Base-by-base conservation (phyloP, 495 filamentous ascomycete genomes). In the Opeltia flavorubescens region DNA sequence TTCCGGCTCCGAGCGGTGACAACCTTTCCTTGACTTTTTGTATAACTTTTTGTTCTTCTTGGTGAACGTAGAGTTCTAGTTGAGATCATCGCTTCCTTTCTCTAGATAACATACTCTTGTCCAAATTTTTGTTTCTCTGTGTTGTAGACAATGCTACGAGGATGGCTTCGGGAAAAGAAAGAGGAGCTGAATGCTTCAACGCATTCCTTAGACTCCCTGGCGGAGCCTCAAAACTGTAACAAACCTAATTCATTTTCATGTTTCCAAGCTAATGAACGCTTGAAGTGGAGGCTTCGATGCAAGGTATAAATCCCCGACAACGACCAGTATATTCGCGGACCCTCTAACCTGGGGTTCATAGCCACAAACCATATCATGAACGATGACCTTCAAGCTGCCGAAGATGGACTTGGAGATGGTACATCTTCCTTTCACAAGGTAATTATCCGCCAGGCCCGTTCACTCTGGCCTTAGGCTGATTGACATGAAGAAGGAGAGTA, bases 351-450 rank as follows among this genome's bases (percentile, higher is more conserved):
- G 18, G 24, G 27, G 18, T 6, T 25, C 52, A 47, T 28, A 74
- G 75, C 74, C 36, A 66, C 64, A 31, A 75, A 64, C 49, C 62
- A 81, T 27, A 89, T 98, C 56, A 86, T 98, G 69, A 84, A 91
- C 58, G 91, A 98, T 63, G 89, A 95, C 63, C 82, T 96, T 47
- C 84, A 86, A 34, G 79, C 75, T 26, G 91, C 91, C 2, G 89
- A 95, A 62, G 71, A 66, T 49, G 75, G 74, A 29, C 70, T 96
- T 15, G 74, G 72, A 25, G 72, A 77, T 53, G 80, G 82, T 15
- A 65, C 71, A 39, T 96, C 91, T n/a, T 75, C 87, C n/a, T 96
- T 88, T 59, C 91, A 98, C 59, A 77, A 79, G 65, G 80, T 84
- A 59, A 66, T 61, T 50, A 43, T 20, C 25, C 20, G 11, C 20